Evolutionary conservation across 176 grass and related monocot species (phyloP).

Genomic region (Hordeum marinum): DNA sequence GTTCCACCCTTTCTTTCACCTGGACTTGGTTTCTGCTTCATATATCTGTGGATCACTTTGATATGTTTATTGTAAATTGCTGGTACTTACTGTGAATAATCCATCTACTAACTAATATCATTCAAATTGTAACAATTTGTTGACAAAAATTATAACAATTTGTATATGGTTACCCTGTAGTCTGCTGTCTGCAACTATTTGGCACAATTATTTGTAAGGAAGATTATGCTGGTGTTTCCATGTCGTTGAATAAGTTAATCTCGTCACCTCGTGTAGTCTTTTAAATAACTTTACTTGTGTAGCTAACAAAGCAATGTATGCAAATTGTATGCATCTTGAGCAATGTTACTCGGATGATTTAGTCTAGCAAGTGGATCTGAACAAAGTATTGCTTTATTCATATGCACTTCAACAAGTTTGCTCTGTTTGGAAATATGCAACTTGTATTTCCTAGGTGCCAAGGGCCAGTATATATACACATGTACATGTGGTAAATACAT

Average conservation of each 20-base stretch:
- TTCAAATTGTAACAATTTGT: neutral
- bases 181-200: neutral
- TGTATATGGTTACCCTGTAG: neutral
- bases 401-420: neutral
- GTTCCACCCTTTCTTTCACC: neutral
- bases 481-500: too few relatives aligned
- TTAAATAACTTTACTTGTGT: neutral
- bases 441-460: too few relatives aligned
- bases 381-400: neutral
- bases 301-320: neutral
- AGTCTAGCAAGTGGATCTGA: neutral
- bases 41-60: slow-evolving; percentile 20
- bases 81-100: slow-evolving; percentile 29
- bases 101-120: neutral
- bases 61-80: slow-evolving; percentile 33
- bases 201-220: neutral
- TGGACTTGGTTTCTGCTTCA: neutral
- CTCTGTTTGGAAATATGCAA: too few relatives aligned
- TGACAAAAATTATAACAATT: neutral
- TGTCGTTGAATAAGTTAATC: neutral
- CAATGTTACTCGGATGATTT: neutral
- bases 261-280: neutral
- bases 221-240: neutral
- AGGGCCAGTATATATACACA: too few relatives aligned
- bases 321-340: neutral